Evolutionary conservation across 352 stramenopile species (phyloP), one percentile per base, ranked within the genome.

Genomic region (Phytophthora agathidicida): DNA sequence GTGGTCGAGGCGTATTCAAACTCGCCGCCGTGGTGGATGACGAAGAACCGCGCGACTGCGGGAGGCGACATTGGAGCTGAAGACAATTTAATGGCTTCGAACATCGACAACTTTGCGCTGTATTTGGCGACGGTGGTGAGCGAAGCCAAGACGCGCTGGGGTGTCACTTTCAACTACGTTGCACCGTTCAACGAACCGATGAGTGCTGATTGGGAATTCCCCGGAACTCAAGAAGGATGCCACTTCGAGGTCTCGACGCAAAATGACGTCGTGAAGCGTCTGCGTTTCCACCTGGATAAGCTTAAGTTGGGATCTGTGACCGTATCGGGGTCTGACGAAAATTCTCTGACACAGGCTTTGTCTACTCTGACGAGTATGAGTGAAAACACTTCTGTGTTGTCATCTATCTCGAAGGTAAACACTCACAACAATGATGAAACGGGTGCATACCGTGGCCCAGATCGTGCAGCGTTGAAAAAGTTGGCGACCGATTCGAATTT

Each of bases 1-100:
- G 11, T 70, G 11, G 23, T 85, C 9, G 71, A 85, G 26, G 71
- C 72, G 1, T 85, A 75, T 39, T 75, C 71, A n/a, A 82, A 78
- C 46, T 75, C 75, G 30, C 69, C 71, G 8, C 75, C 75, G 3
- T 85, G 75, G 75, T 85, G 75, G 65, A 82, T 82, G 75, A 78
- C 59, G 27, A 68, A 59, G 33, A 78, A 82, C 44, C 50, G 56
- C 24, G 72, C 75, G 0, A 68, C 73, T 1, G 69, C 75, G 0
- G 75, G 71, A 26, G 71, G 58, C 5, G 51, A 65, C 17, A 64
- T 58, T 3, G 58, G 71, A 16, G 45, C 36, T 10, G 46, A 53
- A 9, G 69, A 80, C 51, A 85, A 85, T 31, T 43, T 85, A 2
- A 44, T 65, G 26, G 49, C 24, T 32, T 68, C 51, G 53, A 69